These are phyloP conservation scores for Isoetes taiwanensis DNA, from an alignment of 75 land plant genomes.

Conservation along the genomic window DNA sequence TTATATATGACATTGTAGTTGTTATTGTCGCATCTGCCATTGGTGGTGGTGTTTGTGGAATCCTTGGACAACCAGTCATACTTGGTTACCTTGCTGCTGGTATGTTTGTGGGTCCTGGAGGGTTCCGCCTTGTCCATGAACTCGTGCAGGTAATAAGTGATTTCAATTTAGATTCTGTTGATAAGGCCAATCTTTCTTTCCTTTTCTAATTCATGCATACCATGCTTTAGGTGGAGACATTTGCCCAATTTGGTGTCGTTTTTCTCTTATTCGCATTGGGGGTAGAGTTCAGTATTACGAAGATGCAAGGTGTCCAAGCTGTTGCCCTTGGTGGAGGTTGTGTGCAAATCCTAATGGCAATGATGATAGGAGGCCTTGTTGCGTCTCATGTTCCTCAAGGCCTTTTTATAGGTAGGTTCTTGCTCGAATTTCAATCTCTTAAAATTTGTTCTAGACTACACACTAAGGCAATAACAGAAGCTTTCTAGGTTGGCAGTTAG, in stretches of 20 bases:
- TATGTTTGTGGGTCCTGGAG: slow-evolving; percentile 8
- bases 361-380: slow-evolving; percentile 3
- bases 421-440: not conserved
- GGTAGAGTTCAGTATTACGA: slow-evolving; percentile 1
- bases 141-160: slow-evolving; percentile 6
- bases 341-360: slow-evolving; percentile 2
- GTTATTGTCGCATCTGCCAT: slow-evolving; percentile 6
- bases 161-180: not conserved
- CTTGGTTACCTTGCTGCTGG: slow-evolving; percentile 12
- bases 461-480: too few species aligned
- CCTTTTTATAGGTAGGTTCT: slow-evolving; percentile 3
- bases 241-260: slow-evolving; percentile 7
- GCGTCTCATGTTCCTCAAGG: not conserved
- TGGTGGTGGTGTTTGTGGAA: not conserved
- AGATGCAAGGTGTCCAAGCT: slow-evolving; percentile 10
- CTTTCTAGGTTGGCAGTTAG: not conserved
- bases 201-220: not conserved
- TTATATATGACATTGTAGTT: not conserved
- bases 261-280: slow-evolving; percentile 7
- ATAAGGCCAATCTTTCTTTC: too few species aligned
- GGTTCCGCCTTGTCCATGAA: slow-evolving; percentile 7
- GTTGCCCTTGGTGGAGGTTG: slow-evolving; percentile 9
- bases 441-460: not conserved
- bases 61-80: slow-evolving; percentile 9
- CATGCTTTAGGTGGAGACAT: slow-evolving; percentile 5